Evolutionary conservation across 2,329 filamentous ascomycete genomes (phyloP), one percentile per base, ranked within the genome.

Genomic region (Neopestalotiopsis rosae): DNA sequence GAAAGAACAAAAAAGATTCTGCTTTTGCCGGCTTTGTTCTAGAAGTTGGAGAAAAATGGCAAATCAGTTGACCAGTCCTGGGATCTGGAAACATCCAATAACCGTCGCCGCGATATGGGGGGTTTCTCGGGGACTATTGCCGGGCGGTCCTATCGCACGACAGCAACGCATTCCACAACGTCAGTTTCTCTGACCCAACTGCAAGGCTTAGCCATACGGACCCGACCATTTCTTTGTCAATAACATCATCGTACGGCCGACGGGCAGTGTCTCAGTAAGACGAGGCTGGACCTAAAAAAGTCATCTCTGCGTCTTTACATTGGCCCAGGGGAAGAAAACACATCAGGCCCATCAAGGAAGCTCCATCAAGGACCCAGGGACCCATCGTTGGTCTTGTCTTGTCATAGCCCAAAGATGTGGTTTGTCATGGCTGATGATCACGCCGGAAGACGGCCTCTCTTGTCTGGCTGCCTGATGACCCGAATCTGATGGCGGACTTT

Each of bases 241-340:
- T 52, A 17, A 52, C 45, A 52, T 52, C 45, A 52, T 52, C 45
- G 45, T 52, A 52, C 45, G 45, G 45, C 45, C 45, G 45, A 52
- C 45, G 5, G 45, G 45, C 45, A 52, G 45, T 52, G 45, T n/a
- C 9, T 52, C 17, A 20, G 45, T 52, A 52, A 52, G 45, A 52
- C 45, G 45, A 52, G 45, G 45, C 45, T 52, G 45, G 45, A 52
- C 45, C 45, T 52, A 52, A 52, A 52, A 52, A 52, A n/a, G n/a
- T 52, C 45, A 52, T 52, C 45, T 17, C 45, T n/a, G n/a, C 4
- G 5, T 52, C 45, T 20, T 7, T 20, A 52, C 45, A 52, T 52
- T 52, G 45, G 45, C n/a, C 45, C 17, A 52, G 17, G n/a, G 45
- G 5, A 17, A 17, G n/a, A 52, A 52, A 52, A 52, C 9, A 52